Evolutionary conservation across 2,329 filamentous ascomycete genomes (phyloP), one percentile per base, ranked within the genome.

Genomic region (Podosphaera aphanis): DNA sequence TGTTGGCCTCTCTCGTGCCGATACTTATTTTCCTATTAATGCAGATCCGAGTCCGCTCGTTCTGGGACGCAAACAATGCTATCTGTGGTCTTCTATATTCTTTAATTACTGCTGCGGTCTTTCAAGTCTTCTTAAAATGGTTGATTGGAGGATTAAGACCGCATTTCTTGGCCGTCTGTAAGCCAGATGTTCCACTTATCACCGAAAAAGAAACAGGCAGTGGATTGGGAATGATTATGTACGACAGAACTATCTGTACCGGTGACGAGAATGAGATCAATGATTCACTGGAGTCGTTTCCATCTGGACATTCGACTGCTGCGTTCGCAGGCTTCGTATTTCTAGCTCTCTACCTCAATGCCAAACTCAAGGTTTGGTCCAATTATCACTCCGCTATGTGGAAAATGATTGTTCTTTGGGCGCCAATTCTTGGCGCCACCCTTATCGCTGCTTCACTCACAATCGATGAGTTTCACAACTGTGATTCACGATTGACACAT

Each of bases 51-150:
- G 66, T 82, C 41, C 70, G 73, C 46, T 76, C 70, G 6, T 78
- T 79, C 63, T 78, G 74, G 74, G 74, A 78, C 47, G 63, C 74
- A 55, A 83, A 83, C 64, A 83, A 83, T 57, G 78, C 71, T 39
- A 64, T 76, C 43, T 67, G 82, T 42, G 79, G 79, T 13, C 68
- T 83, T 0, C 61, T 83, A 0, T 83, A 83, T 64, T 67, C 72
- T 0, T 67, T 83, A 50, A 79, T 83, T 61, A 66, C 69, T 5
- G 76, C 76, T 2, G 74, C 77, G n/a, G 72, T 83, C 43, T 82
- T 84, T 63, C 79, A 84, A 56, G 78, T 83, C 52, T 77, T 83
- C 56, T 55, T 83, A 58, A 84, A 84, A 61, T 78, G 71, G 69
- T 69, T 83, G 37, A 81, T 84, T 50, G 79, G 79, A 13, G 79